A percentile compares a stretch with the other conserved stretches of the same genome.
Evolutionary conservation across 2,329 filamentous ascomycete genomes (phyloP).

Genomic region (Xylaria arbuscula): DNA sequence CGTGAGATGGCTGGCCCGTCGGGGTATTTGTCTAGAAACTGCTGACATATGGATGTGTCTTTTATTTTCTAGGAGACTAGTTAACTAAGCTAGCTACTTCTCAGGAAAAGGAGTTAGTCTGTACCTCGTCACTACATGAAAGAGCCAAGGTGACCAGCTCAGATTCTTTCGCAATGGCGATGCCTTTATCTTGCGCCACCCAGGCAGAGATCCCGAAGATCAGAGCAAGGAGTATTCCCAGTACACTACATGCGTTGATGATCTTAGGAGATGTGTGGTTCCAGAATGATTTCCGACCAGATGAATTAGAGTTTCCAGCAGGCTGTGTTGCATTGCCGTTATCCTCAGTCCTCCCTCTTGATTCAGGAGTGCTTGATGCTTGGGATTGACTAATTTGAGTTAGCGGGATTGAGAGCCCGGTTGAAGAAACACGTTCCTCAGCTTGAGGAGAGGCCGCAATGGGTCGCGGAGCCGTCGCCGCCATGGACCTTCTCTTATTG

Average conservation of each 20-base stretch:
- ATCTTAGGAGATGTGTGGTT: constrained; percentile 1
- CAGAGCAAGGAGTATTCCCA: constrained; percentile 21
- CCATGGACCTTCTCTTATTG: background rate
- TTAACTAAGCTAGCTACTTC: background rate
- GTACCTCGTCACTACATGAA: constrained; percentile 28
- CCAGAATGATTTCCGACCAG: constrained; percentile 3
- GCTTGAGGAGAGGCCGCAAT: background rate
- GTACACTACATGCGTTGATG: constrained; percentile 9
- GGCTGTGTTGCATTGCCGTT: background rate
- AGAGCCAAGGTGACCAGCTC: constrained; percentile 25
- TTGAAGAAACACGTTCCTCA: background rate
- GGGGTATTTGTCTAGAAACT: constrained; percentile 27
- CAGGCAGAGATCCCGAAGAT: constrained; percentile 17
- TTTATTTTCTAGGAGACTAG: constrained; percentile 3
- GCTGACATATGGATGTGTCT: constrained; percentile 23
- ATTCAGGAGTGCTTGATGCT: background rate
- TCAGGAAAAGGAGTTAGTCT: background rate
- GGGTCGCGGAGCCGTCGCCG: background rate
- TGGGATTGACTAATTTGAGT: background rate
- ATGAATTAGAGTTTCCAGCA: background rate
- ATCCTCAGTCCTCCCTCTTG: background rate
- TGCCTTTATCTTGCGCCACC: constrained; percentile 21
- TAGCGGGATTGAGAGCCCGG: background rate
- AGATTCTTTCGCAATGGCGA: constrained; percentile 24
- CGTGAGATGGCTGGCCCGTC: constrained; percentile 21